Conservation (phyloP, 768 basidiomycete genomes). For the Lepiota brunneoincarnata region DNA sequence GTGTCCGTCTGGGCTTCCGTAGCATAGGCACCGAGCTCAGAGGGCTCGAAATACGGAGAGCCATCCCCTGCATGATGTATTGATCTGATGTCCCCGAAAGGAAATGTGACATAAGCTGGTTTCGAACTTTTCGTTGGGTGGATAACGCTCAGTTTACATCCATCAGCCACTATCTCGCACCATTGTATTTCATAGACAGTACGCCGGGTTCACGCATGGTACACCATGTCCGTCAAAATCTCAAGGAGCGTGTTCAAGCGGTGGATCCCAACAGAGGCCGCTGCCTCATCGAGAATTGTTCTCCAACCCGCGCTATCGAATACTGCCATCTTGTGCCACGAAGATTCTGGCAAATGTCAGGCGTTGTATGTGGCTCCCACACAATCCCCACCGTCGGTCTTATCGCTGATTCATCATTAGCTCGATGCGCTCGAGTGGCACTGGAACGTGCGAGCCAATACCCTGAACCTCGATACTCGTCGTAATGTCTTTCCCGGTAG, state of each 20-base stretch:
- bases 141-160: not conserved
- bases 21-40: too few species aligned
- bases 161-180: conserved; percentile 1
- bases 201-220: not conserved
- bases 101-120: too few species aligned
- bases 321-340: conserved; percentile 1
- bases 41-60: too few species aligned
- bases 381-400: not conserved
- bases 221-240: not conserved
- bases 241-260: conserved; percentile 4
- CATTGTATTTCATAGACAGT: conserved; percentile 2
- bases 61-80: too few species aligned
- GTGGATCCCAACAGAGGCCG: conserved; percentile 8
- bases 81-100: too few species aligned
- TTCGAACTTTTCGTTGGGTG: too few species aligned
- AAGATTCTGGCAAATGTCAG: not conserved
- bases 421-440: conserved; percentile 2
- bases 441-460: conserved; percentile 10
- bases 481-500: conserved; percentile 11
- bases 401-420: conserved; percentile 1
- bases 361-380: not conserved
- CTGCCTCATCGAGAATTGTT: conserved; percentile 9
- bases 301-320: conserved; percentile 2
- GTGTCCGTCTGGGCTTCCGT: too few species aligned
- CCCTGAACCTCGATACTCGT: conserved; percentile 13